Percentiles rank a stretch among this genome's conserved stretches.
These are phyloP conservation scores for Chlamydomonas sphaeroides DNA, from an alignment of 139 green algal genomes.

Conservation along the genomic window DNA sequence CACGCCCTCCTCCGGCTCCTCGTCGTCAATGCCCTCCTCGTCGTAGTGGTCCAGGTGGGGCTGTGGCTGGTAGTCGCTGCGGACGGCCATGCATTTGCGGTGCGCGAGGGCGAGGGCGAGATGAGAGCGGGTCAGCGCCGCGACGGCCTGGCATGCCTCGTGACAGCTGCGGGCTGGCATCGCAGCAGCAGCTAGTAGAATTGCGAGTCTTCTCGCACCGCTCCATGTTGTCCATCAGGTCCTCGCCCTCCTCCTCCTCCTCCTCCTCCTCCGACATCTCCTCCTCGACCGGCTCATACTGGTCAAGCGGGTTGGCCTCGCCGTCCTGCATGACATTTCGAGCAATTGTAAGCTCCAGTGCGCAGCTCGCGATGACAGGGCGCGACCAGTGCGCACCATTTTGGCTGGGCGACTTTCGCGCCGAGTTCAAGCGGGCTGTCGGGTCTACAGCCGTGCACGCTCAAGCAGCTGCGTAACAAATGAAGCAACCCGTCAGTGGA, in stretches of 20 bases:
- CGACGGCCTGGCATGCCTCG: too few relatives aligned
- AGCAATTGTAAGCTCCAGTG: not conserved
- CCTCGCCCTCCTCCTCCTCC: constrained; percentile 82
- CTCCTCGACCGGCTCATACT: constrained; percentile 40
- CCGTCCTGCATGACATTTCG: constrained; percentile 21
- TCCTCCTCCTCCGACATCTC: constrained; percentile 58
- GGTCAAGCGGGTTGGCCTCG: constrained; percentile 21
- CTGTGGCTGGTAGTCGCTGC: constrained; percentile 94
- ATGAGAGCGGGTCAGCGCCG: too few relatives aligned
- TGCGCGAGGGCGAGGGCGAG: too few relatives aligned
- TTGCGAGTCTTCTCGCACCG: too few relatives aligned
- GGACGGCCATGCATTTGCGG: too few relatives aligned
- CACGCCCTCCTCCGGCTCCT: constrained; percentile 71
- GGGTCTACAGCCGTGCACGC: too few relatives aligned
- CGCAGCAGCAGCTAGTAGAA: too few relatives aligned
- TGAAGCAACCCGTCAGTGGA: too few relatives aligned
- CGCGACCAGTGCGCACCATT: not conserved
- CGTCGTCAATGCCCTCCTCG: constrained; percentile 81
- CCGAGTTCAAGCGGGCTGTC: too few relatives aligned
- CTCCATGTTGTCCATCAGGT: constrained; percentile 88
- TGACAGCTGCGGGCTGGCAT: too few relatives aligned
- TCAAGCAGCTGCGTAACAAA: too few relatives aligned
- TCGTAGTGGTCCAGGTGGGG: constrained; percentile 92
- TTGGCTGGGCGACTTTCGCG: not conserved
- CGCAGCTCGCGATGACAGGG: too few relatives aligned